These are phyloP conservation scores for Massospora cicadina DNA, from an alignment of 371 early-diverging fungal species.

Conservation along the genomic window DNA sequence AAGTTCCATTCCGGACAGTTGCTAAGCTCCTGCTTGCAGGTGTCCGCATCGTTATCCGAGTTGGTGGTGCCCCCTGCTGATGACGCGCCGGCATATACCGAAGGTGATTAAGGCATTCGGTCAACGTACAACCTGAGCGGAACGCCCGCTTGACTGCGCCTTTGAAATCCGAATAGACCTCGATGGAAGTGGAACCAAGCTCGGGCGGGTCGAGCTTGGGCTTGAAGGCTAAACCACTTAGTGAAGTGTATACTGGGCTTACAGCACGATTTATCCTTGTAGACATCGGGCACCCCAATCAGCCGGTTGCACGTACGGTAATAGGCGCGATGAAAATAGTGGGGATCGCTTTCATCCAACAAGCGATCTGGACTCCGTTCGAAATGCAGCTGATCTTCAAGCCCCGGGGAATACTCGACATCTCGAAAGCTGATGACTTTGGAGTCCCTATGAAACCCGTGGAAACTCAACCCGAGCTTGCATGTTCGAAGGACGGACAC, in stretches of 20 bases:
- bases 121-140: background rate
- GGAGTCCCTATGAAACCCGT: background rate
- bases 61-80: too few relatives aligned
- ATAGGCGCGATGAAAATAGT: slow-evolving; percentile 2
- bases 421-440: slow-evolving; percentile 8
- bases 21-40: background rate
- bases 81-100: slow-evolving; percentile 1
- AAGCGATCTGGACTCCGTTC: background rate
- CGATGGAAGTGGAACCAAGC: background rate
- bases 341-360: background rate
- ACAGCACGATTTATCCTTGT: background rate
- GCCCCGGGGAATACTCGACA: background rate
- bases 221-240: background rate
- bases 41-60: background rate
- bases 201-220: background rate
- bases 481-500: background rate
- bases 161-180: slow-evolving; percentile 5
- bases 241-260: background rate
- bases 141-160: background rate
- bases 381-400: background rate
- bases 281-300: background rate
- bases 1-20: slow-evolving; percentile 1
- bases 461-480: background rate
- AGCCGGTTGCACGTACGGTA: slow-evolving; percentile 4
- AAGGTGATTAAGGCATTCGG: slow-evolving; percentile 6